phyloP scores from a whole-genome alignment of 1,139 yeast genomes.

The Komagataea norvegica region DNA sequence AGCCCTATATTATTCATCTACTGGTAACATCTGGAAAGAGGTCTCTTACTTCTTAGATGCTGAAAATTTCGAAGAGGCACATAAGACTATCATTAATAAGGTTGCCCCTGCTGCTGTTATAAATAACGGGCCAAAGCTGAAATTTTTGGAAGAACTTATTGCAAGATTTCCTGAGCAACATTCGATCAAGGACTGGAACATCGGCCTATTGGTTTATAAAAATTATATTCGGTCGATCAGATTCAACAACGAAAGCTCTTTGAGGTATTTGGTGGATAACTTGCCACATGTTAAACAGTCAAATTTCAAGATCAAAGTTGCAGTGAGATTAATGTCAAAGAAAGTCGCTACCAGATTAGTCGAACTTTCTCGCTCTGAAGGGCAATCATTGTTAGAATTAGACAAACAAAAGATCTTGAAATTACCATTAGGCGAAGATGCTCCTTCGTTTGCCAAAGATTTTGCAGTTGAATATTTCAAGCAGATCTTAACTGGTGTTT shows the following conservation, averaged over 20 bases:
- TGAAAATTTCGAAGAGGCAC: conserved; percentile 58
- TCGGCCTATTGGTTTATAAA: conserved; percentile 54
- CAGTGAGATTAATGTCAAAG: conserved; percentile 48
- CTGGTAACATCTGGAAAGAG: conserved; percentile 54
- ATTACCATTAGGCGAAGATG: conserved; percentile 41
- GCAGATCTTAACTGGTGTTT: conserved; percentile 9
- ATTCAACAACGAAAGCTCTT: conserved; percentile 24
- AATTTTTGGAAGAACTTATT: conserved; percentile 39
- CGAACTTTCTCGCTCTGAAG: conserved; percentile 18
- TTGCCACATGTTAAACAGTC: conserved; percentile 37
- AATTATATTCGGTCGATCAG: conserved; percentile 35
- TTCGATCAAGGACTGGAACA: conserved; percentile 49
- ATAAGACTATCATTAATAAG: conserved; percentile 43
- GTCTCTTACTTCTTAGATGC: conserved; percentile 63
- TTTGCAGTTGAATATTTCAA: conserved; percentile 12
- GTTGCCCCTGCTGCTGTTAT: conserved; percentile 72
- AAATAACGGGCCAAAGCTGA: conserved; percentile 36
- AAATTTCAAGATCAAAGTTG: conserved; percentile 38
- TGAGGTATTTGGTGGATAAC: conserved; percentile 40
- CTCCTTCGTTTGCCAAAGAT: conserved; percentile 32
- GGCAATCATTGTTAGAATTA: conserved; percentile 14
- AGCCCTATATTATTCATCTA: conserved; percentile 41
- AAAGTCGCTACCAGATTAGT: conserved; percentile 41
- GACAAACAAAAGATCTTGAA: conserved; percentile 30
- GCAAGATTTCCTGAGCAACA: conserved; percentile 44